Evolutionary conservation across 352 stramenopile species (phyloP), one percentile per base, ranked within the genome.

Genomic region (Blastocystis sp.): DNA sequence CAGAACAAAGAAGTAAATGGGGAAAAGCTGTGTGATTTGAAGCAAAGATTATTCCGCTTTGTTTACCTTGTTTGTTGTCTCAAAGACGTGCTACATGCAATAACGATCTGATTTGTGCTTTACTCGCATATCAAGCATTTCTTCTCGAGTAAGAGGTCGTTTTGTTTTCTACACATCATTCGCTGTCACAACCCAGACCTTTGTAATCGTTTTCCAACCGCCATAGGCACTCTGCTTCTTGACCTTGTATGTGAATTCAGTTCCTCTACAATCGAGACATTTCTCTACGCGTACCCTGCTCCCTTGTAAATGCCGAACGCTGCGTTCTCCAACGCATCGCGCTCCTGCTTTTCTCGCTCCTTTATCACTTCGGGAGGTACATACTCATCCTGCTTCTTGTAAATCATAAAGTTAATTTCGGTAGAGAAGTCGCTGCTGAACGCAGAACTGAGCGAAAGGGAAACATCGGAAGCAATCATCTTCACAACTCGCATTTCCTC

Each of bases 151-250:
- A 11, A 89, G 47, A 18, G 41, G 37, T 59, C 66, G 63, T 26
- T 89, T 89, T 24, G 78, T 89, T 43, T 89, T 89, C 43, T 78
- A 78, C n/a, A 34, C 30, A 16, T 54, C 30, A 16, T 34, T 1
- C 16, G 7, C n/a, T 0, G 3, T 54, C 50, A 53, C 30, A 34
- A 11, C n/a, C 13, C 66, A 24, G 20, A 78, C 66, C 66, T 79
- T 89, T n/a, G 78, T 89, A 65, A 89, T 79, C 16, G 78, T 89
- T 78, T 89, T 89, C 66, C 63, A 89, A 18, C 78, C 78, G 18
- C 78, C 78, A 65, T 89, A 89, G 6, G 78, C 78, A 89, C 78
- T 89, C 30, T 78, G 45, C 55, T 76, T 43, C 37, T 69, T 69
- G 20, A 59, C 70, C 24, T 76, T 79, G 50, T 89, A 89, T 8